Evolutionary conservation across 331 rosid genomes (phyloP), one percentile per base, ranked within the genome.

Genomic region (Rhamnella rubrinervis): DNA sequence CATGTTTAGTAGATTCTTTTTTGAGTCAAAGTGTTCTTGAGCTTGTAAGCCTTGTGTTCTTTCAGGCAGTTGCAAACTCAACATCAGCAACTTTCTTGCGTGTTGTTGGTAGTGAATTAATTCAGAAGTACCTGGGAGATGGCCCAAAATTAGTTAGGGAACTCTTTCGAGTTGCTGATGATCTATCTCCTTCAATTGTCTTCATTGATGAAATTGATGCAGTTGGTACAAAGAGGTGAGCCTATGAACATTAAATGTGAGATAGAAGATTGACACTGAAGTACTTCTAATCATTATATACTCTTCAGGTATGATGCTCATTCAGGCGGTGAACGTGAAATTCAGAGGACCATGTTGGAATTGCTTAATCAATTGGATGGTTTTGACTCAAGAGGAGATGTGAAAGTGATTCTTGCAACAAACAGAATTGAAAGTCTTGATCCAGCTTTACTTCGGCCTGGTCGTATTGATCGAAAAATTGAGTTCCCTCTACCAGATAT

Each of bases 401-500:
- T 95, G 1, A 95, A 95, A 80, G 98, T 95, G 62, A 95, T 95
- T 74, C 91, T 95, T 20, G 98, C 98, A 73, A 95, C 98, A 61
- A 95, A 95, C 76, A 84, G 96, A 73, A 95, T 95, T 57, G 98
- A 95, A 35, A 95, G 93, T 68, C 96, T 95, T 47, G 98, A 95
- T 81, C 97, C 98, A 38, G 98, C 98, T 63, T 77, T 95, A 78
- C 91, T 95, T 75, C 87, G 98, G 16, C 98, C 98, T 25, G 98
- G 98, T 41, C 86, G 98, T 75, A 95, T 95, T 40, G 98, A 91
- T 80, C 83, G 97, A 81, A 95, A 95, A 76, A 95, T 95, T 71
- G 98, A 95, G 71, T 95, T 95, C 77, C 98, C 98, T 28, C 97
- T 95, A 67, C 98, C 98, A 55, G 98, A 95, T 70, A 95, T 95